Evolutionary conservation across 164 flowering plant genomes (phyloP), one percentile per base, ranked within the genome.

Genomic region (Umbilicus rupestris): DNA sequence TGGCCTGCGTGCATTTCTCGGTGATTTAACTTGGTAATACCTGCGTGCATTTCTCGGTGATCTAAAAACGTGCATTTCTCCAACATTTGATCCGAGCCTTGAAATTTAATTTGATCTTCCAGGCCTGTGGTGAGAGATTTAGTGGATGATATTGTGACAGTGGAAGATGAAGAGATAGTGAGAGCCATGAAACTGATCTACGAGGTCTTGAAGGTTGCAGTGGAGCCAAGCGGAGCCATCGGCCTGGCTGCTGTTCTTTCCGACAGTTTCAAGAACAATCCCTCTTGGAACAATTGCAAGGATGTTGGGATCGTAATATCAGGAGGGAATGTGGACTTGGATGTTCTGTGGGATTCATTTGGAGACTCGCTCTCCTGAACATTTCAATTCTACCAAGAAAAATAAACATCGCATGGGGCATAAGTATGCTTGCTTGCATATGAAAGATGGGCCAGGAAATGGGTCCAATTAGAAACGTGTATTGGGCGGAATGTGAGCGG

Each of bases 181-280:
- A 79, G 81, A 76, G 97, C 97, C 50, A 90, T 87, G 97, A 86
- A 74, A 77, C 80, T 85, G 66, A 86, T 90, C 67, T 86, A 84
- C 49, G 92, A 90, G 75, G 76, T 93, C 76, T 77, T 93, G 68
- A 93, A 93, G 77, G 81, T 90, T 17, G 89, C 78, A 5, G 92
- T 90, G 20, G 98, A 93, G 70, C 98, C 98, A 20, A 93, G 98
- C 72, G 97, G 96, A 73, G 94, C 92, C 70, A 86, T 89, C 29
- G 97, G 98, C 44, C 89, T 93, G 70, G 98, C 98, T 26, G 97
- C 88, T 39, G 90, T 88, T 73, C 69, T 87, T 37, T 90, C 94
- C 0, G 71, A 78, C 19, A 68, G 67, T 71, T 92, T 92, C 77
- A 77, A 58, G 71, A 72, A 76, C 8, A 82, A 82, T 68, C 83